Evolutionary conservation across 495 filamentous ascomycete species (phyloP).

Genomic region (Amorphotheca resinae): DNA sequence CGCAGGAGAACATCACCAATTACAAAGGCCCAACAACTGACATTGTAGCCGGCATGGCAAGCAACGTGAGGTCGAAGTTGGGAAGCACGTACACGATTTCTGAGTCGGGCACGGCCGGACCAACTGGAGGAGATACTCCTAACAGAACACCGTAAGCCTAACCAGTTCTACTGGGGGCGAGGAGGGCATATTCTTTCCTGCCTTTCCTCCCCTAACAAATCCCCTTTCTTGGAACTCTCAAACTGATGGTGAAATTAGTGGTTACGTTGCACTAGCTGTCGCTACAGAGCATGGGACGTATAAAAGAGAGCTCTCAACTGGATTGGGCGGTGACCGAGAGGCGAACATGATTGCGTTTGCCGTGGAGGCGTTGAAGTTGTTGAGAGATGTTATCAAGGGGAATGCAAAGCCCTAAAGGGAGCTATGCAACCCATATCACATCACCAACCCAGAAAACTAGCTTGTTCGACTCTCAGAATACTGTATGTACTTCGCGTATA

Average conservation of each 20-base stretch:
- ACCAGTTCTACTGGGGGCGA: too few species aligned
- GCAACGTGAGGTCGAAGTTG: constrained; percentile 38
- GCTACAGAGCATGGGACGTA: constrained; percentile 32
- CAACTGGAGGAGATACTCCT: constrained; percentile 40
- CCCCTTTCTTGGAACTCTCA: not conserved
- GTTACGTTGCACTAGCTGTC: constrained; percentile 48
- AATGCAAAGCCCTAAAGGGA: constrained; percentile 29
- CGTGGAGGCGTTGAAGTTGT: constrained; percentile 38
- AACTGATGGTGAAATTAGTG: constrained; percentile 23
- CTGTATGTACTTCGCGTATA: too few species aligned
- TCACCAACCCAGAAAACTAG: too few species aligned
- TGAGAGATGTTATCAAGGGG: constrained; percentile 43
- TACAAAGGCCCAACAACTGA: constrained; percentile 47
- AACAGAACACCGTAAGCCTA: constrained; percentile 46
- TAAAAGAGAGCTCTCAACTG: constrained; percentile 42
- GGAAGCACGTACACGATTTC: constrained; percentile 41
- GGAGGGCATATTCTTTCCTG: too few species aligned
- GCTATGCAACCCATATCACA: too few species aligned
- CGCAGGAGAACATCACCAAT: constrained; percentile 30
- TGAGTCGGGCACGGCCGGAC: constrained; percentile 53
- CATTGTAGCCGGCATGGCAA: constrained; percentile 41
- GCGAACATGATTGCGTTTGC: constrained; percentile 52
- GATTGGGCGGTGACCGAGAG: constrained; percentile 36
- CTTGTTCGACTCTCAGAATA: too few species aligned
- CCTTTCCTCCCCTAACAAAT: too few species aligned